phyloP scores from a whole-genome alignment of 2,329 filamentous ascomycete species.

The Xylariaceae sp. region DNA sequence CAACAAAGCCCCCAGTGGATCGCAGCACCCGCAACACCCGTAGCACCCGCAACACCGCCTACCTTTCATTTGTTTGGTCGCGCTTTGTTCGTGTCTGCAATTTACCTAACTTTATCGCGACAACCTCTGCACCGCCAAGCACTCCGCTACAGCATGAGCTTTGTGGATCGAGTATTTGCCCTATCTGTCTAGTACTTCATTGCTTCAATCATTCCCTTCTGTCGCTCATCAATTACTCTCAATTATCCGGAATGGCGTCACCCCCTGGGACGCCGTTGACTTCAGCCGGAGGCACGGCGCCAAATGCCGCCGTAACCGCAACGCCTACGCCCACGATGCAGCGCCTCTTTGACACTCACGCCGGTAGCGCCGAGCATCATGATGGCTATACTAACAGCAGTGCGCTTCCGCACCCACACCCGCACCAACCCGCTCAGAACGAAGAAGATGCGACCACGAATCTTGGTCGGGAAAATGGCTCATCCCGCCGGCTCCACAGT shows the following conservation, averaged over 20 bases:
- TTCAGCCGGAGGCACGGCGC: slow-evolving; percentile 1
- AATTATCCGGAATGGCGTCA: slow-evolving; percentile 9
- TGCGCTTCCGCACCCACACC: background rate
- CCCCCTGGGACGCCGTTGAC: slow-evolving; percentile 11
- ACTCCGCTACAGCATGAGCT: slow-evolving; percentile 1
- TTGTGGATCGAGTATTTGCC: slow-evolving; percentile 4
- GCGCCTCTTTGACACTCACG: slow-evolving; percentile 6
- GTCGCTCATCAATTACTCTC: background rate
- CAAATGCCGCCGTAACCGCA: slow-evolving; percentile 6
- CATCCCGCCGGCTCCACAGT: slow-evolving; percentile 45
- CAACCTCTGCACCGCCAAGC: background rate
- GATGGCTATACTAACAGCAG: background rate
- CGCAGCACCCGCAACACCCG: background rate
- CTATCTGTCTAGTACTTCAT: background rate
- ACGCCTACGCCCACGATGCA: slow-evolving; percentile 12
- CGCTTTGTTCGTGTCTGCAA: background rate
- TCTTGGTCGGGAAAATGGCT: slow-evolving; percentile 42
- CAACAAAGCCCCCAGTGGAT: background rate
- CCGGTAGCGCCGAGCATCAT: background rate
- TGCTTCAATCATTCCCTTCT: slow-evolving; percentile 2
- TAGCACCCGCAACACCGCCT: background rate
- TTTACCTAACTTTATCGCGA: background rate
- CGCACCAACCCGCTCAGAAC: slow-evolving; percentile 2
- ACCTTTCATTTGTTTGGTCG: background rate
- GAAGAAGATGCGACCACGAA: background rate